A percentile compares a stretch with the other conserved stretches of the same genome.
These are phyloP conservation scores for Scutellaria baicalensis DNA, from an alignment of 257 asterid genomes.

Conservation along the genomic window DNA sequence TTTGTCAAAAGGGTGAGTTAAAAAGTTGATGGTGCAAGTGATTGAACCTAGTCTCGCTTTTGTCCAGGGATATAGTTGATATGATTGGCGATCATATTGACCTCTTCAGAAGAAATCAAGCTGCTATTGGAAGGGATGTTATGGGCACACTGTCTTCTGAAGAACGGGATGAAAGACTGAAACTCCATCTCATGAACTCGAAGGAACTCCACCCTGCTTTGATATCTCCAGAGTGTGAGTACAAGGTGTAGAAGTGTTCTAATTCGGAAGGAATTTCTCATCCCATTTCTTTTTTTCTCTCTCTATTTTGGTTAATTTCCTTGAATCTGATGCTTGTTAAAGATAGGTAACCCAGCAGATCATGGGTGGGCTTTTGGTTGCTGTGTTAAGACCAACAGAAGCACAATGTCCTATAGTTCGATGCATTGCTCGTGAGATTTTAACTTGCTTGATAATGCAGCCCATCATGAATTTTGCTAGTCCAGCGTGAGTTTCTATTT, in stretches of 20 bases:
- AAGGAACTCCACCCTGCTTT: conserved; percentile 94
- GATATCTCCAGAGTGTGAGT: conserved; percentile 87
- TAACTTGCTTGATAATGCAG: conserved; percentile 81
- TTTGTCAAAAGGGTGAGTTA: neutral
- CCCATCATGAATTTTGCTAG: conserved; percentile 74
- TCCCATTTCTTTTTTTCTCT: neutral
- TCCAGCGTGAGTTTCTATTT: conserved; percentile 58
- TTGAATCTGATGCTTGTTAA: conserved; percentile 30
- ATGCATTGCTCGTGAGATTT: conserved; percentile 79
- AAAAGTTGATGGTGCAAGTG: conserved; percentile 7
- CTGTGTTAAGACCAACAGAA: conserved; percentile 77
- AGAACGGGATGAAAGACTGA: conserved; percentile 88
- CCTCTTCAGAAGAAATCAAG: conserved; percentile 71
- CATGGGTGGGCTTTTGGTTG: conserved; percentile 69
- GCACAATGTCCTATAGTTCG: conserved; percentile 75
- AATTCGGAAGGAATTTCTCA: conserved; percentile 20
- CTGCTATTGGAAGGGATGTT: conserved; percentile 74
- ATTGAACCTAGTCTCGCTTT: conserved; percentile 1
- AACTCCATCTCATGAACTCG: conserved; percentile 62
- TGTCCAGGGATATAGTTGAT: conserved; percentile 70
- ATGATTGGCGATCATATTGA: conserved; percentile 82
- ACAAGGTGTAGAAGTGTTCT: conserved; percentile 81
- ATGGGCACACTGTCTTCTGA: conserved; percentile 85
- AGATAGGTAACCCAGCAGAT: conserved; percentile 78
- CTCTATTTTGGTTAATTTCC: conserved; percentile 8